Base-by-base conservation (phyloP, 2,329 filamentous ascomycete genomes). In the Pseudogymnoascus sp. region DNA sequence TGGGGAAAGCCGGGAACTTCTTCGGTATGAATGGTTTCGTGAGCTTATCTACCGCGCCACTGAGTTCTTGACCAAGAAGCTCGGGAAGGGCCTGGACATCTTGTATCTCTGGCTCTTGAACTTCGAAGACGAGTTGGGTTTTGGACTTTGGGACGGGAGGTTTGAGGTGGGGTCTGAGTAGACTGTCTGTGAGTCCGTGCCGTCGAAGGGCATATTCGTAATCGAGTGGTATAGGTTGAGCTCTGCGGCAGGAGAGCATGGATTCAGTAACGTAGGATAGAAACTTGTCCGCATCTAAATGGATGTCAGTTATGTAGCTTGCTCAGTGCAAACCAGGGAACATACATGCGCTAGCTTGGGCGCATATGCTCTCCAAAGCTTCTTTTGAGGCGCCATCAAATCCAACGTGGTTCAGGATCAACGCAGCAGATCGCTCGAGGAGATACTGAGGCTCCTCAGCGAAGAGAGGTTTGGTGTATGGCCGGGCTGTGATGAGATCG, bases 1-100 rank as follows among this genome's bases (percentile, higher is more conserved):
- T 86, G 0, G 85, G 85, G 63, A 87, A 87, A 8, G 80, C 77
- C 0, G 85, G 85, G 60, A 87, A 85, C 0, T 78, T 77, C 36
- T 74, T 72, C 0, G 85, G 85, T 9, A 87, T 85, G 71, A 84
- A 86, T 25, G 71, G 62, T 67, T 81, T 82, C 10, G 76, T 71
- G 7, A 80, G 77, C 67, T 85, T 86, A 65, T 87, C 84, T 1
- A 75, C 67, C 62, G 78, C 77, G 37, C 85, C 85, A 63, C 83
- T 85, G 1, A 87, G 75, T 61, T 86, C 83, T 4, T 77, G 72
- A 25, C 81, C 80, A 7, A 79, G 59, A 15, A 73, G 62, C 29
- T 52, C 60, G 12, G 61, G 9, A 63, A 13, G 82, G 75, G 7
- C 80, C 74, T 0, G 78, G 79, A 12, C 79, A 72, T 62, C 5